Conservation (phyloP, 148 eudicot species). For the Chenopodium berlandieri region DNA sequence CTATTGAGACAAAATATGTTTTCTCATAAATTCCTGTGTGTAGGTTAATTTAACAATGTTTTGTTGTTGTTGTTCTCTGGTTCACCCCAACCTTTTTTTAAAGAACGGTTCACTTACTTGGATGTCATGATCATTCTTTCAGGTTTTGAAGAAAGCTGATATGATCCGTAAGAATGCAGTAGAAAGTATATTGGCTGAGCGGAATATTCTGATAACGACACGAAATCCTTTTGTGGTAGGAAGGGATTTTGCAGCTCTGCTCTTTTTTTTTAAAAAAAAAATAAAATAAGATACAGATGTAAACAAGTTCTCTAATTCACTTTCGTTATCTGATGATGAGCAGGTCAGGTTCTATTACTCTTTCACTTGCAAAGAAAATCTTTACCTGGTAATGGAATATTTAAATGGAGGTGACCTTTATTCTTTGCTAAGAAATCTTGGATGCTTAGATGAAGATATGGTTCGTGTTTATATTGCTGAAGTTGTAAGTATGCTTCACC, state of each 20-base stretch:
- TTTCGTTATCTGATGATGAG: constrained; percentile 35
- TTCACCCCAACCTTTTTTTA: not conserved
- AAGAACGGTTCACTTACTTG: constrained; percentile 4
- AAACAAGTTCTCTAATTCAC: constrained; percentile 27
- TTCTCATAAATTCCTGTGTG: not conserved
- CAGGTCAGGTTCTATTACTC: constrained; percentile 99
- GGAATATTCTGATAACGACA: constrained; percentile 82
- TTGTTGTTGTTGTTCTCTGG: not conserved
- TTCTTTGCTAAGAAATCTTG: constrained; percentile 81
- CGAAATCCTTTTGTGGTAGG: constrained; percentile 99
- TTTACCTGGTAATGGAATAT: constrained; percentile 98
- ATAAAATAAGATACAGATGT: constrained; percentile 6
- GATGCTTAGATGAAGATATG: constrained; percentile 98
- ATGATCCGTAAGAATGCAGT: constrained; percentile 97
- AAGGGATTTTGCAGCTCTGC: constrained; percentile 13
- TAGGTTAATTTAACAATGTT: not conserved
- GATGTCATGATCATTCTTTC: constrained; percentile 28
- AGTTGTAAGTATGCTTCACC: constrained; percentile 57
- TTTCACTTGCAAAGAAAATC: constrained; percentile 96
- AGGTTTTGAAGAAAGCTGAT: constrained; percentile 97
- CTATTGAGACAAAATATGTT: not conserved
- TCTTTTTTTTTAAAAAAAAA: not conserved
- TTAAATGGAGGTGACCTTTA: constrained; percentile 97
- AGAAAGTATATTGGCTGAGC: constrained; percentile 97
- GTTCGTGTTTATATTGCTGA: constrained; percentile 96